Base-by-base conservation (phyloP, 2,329 filamentous ascomycete genomes). In the Penicillium sp. region DNA sequence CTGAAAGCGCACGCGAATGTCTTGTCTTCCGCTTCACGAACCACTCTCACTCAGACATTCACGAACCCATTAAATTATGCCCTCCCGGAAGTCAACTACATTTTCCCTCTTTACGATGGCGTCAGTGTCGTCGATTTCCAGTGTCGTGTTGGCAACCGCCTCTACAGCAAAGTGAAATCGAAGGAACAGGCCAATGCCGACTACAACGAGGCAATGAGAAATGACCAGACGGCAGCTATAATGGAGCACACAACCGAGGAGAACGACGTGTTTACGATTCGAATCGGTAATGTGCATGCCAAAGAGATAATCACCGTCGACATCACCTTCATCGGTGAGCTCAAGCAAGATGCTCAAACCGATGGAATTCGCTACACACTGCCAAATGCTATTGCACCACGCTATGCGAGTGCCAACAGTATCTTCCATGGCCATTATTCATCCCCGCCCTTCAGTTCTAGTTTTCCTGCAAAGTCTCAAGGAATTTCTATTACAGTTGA, bases 41-140 rank as follows among this genome's bases (percentile, higher is more conserved):
- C 80, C n/a, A 67, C 65, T 2, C 70, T 84, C 7, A 78, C 71
- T 1, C 81, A 89, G 66, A 84, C 74, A 0, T 90, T 88, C 58
- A 67, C 76, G 59, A 89, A 89, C 56, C 78, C 82, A 0, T 75
- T 76, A 2, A 44, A 61, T 1, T 61, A 68, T 2, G 65, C 64
- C 3, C 79, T 85, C 53, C 63, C 74, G 8, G 74, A 89, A 63
- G 78, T 84, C 14, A 75, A 76, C 13, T 91, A 91, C 65, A 79
- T 79, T 0, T 90, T 91, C 55, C 88, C 88, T 0, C 75, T 91
- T 0, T 88, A 86, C 56, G 85, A 89, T 63, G 87, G 87, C 9
- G 84, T 88, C 14, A 86, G 82, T 6, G 83, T 91, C 0, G 84
- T 86, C 7, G 78, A 75, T 3, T 91, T 90, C 57, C 80, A 76